Conservation (phyloP, 2,329 filamentous ascomycete species). For the Grosmannia serpens region DNA sequence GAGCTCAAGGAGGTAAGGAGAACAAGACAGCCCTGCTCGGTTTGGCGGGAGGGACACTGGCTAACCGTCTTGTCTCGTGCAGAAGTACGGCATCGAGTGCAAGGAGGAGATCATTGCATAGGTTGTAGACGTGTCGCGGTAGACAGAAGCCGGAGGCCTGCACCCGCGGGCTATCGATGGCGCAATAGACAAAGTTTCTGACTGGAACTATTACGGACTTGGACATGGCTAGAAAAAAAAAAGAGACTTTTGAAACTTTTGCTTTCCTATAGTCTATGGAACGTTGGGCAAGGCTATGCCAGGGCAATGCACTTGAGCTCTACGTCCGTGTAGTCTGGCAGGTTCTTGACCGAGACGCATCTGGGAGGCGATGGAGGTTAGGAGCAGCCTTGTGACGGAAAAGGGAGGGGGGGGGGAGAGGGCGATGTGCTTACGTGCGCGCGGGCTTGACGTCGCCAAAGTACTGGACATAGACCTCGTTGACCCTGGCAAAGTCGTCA, state of each 20-base stretch:
- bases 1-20: slow-evolving; percentile 64
- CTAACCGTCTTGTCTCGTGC: neutral
- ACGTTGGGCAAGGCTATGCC: neutral
- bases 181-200: neutral
- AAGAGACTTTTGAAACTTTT: neutral
- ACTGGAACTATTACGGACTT: neutral
- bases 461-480: slow-evolving; percentile 56
- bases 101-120: slow-evolving; percentile 13
- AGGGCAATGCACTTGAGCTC: slow-evolving; percentile 78
- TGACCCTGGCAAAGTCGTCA: slow-evolving; percentile 69
- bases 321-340: slow-evolving; percentile 74
- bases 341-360: slow-evolving; percentile 40
- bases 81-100: slow-evolving; percentile 12
- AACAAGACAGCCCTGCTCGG: neutral
- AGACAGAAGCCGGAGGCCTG: neutral
- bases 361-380: too few species aligned
- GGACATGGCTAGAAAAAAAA: neutral
- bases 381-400: too few species aligned
- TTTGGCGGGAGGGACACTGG: slow-evolving; percentile 21
- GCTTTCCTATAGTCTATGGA: neutral
- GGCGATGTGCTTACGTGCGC: slow-evolving; percentile 23
- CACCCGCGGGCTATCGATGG: neutral
- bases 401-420: too few species aligned
- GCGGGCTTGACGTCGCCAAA: slow-evolving; percentile 22
- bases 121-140: neutral